These are phyloP conservation scores for Anisodus tanguticus DNA, from an alignment of 257 asterid species.

Conservation along the genomic window DNA sequence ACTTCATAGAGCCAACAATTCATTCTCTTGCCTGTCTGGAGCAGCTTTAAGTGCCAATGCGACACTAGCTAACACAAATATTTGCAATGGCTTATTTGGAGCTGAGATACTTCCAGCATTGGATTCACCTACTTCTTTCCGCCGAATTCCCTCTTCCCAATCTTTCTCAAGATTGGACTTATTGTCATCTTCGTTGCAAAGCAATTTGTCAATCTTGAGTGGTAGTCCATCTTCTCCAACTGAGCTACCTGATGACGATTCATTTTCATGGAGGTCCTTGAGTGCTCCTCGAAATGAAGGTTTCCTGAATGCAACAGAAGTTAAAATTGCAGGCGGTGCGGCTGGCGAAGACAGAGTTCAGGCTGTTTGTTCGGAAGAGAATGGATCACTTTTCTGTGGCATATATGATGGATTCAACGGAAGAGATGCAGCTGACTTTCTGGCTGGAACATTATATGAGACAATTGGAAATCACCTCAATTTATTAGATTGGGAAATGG, in stretches of 20 bases:
- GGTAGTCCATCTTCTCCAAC: conserved; percentile 76
- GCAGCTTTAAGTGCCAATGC: conserved; percentile 95
- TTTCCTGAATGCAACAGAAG: conserved; percentile 66
- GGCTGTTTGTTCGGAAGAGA: conserved; percentile 95
- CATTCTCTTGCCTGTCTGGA: conserved; percentile 90
- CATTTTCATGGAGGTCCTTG: conserved; percentile 56
- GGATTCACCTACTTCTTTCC: conserved; percentile 90
- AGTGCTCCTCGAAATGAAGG: conserved; percentile 66
- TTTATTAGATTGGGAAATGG: conserved; percentile 62
- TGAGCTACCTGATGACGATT: conserved; percentile 59
- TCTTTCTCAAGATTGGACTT: conserved; percentile 66
- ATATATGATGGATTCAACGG: conserved; percentile 95
- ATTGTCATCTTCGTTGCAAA: conserved; percentile 75
- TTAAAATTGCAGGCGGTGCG: conserved; percentile 96
- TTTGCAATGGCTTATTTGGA: conserved; percentile 88
- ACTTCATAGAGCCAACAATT: conserved; percentile 61
- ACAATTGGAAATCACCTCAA: conserved; percentile 67
- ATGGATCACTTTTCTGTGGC: conserved; percentile 89
- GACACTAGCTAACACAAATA: conserved; percentile 89
- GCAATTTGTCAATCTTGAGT: conserved; percentile 78
- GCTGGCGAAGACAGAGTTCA: conserved; percentile 99
- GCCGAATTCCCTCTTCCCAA: conserved; percentile 79
- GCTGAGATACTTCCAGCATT: conserved; percentile 81
- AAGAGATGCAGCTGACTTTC: conserved; percentile 96
- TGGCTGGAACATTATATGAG: conserved; percentile 87